Conservation (phyloP, 805 yeast genomes). For the Metschnikowia reukaufii region DNA sequence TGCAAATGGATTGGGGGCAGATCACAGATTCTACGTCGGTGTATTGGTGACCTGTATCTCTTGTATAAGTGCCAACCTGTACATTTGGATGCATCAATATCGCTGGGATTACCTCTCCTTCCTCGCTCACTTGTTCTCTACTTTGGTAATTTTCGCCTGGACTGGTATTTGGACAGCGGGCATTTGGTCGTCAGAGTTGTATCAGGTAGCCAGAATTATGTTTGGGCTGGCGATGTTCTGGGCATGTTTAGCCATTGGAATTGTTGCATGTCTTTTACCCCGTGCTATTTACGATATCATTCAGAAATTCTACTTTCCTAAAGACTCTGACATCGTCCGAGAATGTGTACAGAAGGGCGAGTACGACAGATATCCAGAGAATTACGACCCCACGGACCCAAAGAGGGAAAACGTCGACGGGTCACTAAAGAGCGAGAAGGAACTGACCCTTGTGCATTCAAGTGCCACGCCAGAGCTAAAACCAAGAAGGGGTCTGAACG, state of each 20-base stretch:
- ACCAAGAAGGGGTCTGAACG: slow-evolving; percentile 3
- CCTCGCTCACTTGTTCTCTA: slow-evolving; percentile 56
- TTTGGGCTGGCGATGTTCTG: slow-evolving; percentile 64
- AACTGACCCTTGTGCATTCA: slow-evolving; percentile 2
- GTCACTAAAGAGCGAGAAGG: slow-evolving; percentile 1
- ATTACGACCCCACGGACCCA: slow-evolving; percentile 82
- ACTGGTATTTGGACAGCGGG: slow-evolving; percentile 76
- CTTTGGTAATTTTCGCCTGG: slow-evolving; percentile 67
- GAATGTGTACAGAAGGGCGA: slow-evolving; percentile 70
- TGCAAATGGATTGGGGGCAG: slow-evolving; percentile 56
- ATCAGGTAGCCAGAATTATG: slow-evolving; percentile 54
- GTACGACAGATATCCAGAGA: slow-evolving; percentile 60
- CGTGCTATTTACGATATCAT: slow-evolving; percentile 61
- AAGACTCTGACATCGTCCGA: slow-evolving; percentile 70
- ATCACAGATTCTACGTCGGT: slow-evolving; percentile 76
- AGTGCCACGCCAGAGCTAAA: slow-evolving; percentile 6
- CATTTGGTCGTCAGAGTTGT: slow-evolving; percentile 53
- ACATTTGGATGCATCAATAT: slow-evolving; percentile 64
- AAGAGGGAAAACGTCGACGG: slow-evolving; percentile 42
- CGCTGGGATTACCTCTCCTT: slow-evolving; percentile 81
- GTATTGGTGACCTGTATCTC: slow-evolving; percentile 65
- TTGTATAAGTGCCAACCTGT: slow-evolving; percentile 64
- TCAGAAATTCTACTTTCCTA: slow-evolving; percentile 55
- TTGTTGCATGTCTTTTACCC: slow-evolving; percentile 63
- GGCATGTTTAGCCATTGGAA: slow-evolving; percentile 68